phyloP scores from a whole-genome alignment of 1,139 yeast species.

The Sugiyamaella sp. region DNA sequence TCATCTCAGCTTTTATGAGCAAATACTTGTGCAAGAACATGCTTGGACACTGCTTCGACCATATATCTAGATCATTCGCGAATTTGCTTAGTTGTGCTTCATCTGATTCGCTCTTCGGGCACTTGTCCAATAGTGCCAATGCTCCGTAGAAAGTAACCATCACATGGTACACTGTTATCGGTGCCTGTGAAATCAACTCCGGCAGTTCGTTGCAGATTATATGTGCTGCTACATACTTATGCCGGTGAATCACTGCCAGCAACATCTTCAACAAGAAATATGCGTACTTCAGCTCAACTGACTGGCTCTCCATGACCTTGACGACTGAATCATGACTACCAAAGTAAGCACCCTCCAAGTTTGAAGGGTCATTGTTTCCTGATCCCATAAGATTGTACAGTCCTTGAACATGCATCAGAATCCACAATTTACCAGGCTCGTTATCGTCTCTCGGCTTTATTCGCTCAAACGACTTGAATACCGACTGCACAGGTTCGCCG shows the following conservation, averaged over 20 bases:
- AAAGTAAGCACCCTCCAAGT: constrained; percentile 34
- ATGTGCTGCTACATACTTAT: constrained; percentile 36
- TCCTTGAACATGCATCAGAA: constrained; percentile 36
- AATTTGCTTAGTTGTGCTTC: constrained; percentile 30
- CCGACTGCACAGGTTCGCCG: constrained; percentile 37
- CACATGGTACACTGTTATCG: constrained; percentile 38
- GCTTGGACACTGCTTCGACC: constrained; percentile 46
- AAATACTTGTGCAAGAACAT: constrained; percentile 46
- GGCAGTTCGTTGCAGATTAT: constrained; percentile 34
- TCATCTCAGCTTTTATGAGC: constrained; percentile 45
- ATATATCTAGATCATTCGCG: constrained; percentile 40
- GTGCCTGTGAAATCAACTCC: constrained; percentile 33
- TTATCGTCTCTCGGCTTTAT: constrained; percentile 35
- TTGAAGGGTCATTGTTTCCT: constrained; percentile 35
- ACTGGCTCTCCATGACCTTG: constrained; percentile 26
- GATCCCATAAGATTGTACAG: constrained; percentile 34
- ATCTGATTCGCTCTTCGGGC: constrained; percentile 28
- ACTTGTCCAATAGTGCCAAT: constrained; percentile 36
- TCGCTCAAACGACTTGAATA: constrained; percentile 34
- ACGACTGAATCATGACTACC: constrained; percentile 26
- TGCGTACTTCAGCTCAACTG: constrained; percentile 35
- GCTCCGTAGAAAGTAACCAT: constrained; percentile 39
- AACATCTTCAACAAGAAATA: constrained; percentile 34
- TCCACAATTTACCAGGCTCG: constrained; percentile 38
- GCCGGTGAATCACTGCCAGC: constrained; percentile 35